Base-by-base conservation (phyloP, 257 asterid species). In the Scutellaria barbata region DNA sequence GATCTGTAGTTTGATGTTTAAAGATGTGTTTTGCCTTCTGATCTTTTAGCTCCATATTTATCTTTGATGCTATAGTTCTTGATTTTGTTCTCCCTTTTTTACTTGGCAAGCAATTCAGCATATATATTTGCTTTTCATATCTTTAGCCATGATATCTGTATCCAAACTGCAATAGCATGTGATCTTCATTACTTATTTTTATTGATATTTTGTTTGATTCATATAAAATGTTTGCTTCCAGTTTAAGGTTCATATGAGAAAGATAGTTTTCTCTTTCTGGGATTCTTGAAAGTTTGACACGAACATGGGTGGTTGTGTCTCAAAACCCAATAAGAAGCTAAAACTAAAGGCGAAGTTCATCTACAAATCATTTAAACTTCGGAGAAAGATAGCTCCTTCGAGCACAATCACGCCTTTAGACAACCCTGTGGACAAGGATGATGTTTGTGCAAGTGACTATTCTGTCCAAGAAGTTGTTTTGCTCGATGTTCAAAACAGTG, bases 291-390 rank as follows among this genome's bases (percentile, higher is more conserved):
- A 65, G 41, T 61, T 62, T 63, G 68, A 71, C 52, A 56, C 71
- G 12, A 50, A 68, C 64, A 93, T 93, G 97, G 98, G 98, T 53
- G 92, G 92, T 62, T 93, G 98, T 41, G 86, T 89, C 47, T 90
- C 98, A 22, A 85, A 74, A 78, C 89, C 94, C 1, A 82, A 78
- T 22, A 84, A 76, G 62, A 86, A 72, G 78, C 14, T 90, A 1
- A 93, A 81, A 74, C 79, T 92, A 10, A 89, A 86, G 73, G 84
- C 78, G 5, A 81, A 76, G 82, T 62, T 62, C 87, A 63, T 87
- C 37, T 77, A 74, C 61, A 85, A 80, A 76, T 76, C 88, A 30
- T 81, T 93, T 50, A 83, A 63, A 48, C 72, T 84, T 69, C 84
- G 95, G 6, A 69, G 91, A 37, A 93, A 87, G 81, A 72, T 81